Evolutionary conservation across 1,284 basidiomycete genomes (phyloP).

Genomic region (Cutaneotrichosporon sp.): DNA sequence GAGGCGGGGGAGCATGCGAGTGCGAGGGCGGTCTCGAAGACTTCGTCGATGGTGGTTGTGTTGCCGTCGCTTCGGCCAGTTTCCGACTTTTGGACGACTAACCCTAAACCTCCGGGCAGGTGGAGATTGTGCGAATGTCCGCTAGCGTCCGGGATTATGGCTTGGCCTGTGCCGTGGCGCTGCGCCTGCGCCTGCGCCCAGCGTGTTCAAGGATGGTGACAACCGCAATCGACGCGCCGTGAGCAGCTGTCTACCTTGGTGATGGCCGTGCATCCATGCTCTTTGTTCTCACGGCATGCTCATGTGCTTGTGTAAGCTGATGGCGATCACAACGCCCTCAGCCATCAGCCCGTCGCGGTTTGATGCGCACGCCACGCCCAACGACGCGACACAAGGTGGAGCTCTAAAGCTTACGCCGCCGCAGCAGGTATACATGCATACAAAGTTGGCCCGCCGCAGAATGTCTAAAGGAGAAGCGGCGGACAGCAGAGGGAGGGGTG

Average conservation of each 20-base stretch:
- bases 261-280: too few relatives aligned
- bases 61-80: neutral
- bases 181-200: too few relatives aligned
- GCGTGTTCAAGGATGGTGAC: neutral
- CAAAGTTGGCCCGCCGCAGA: neutral
- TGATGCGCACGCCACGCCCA: neutral
- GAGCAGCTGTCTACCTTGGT: too few relatives aligned
- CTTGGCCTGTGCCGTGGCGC: neutral
- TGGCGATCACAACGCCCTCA: too few relatives aligned
- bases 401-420: too few relatives aligned
- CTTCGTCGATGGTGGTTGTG: neutral
- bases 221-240: neutral
- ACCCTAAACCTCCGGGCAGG: neutral
- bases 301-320: too few relatives aligned
- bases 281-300: too few relatives aligned
- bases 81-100: slow-evolving; percentile 4
- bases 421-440: neutral
- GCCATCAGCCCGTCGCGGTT: too few relatives aligned
- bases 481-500: too few relatives aligned
- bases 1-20: slow-evolving; percentile 3
- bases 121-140: neutral
- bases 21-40: neutral
- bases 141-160: neutral
- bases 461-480: neutral
- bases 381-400: neutral